A percentile compares a stretch with the other conserved stretches of the same genome.
Evolutionary conservation across 305 asterid genomes (phyloP).

Genomic region (Galium porrigens): DNA sequence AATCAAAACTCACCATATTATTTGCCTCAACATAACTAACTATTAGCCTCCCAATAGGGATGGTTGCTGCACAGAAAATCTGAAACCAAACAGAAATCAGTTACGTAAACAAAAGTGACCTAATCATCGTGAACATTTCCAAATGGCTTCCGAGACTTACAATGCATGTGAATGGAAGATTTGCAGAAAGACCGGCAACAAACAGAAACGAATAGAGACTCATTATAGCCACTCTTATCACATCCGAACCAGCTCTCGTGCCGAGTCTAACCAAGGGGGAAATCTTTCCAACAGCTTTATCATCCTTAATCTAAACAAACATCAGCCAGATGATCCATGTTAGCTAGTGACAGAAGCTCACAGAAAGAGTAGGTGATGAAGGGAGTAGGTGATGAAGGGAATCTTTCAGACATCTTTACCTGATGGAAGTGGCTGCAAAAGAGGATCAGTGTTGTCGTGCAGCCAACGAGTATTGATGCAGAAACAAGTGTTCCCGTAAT

Average conservation of each 20-base stretch:
- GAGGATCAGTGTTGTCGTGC: slow-evolving; percentile 7
- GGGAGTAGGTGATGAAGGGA: background rate
- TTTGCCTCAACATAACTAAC: slow-evolving; percentile 43
- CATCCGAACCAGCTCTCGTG: slow-evolving; percentile 44
- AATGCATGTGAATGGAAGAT: slow-evolving; percentile 51
- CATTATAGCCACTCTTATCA: slow-evolving; percentile 41
- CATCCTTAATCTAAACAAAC: slow-evolving; percentile 52
- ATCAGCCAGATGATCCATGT: background rate
- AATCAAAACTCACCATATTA: slow-evolving; percentile 39
- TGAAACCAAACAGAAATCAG: slow-evolving; percentile 20
- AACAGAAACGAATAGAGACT: slow-evolving; percentile 41
- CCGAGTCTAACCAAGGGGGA: slow-evolving; percentile 92
- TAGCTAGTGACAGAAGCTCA: background rate
- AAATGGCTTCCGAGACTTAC: slow-evolving; percentile 18
- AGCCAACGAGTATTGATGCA: slow-evolving; percentile 3
- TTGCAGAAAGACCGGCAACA: slow-evolving; percentile 45
- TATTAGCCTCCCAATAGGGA: slow-evolving; percentile 50
- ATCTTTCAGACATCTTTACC: background rate
- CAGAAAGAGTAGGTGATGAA: background rate
- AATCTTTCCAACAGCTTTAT: slow-evolving; percentile 60
- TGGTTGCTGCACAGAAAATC: slow-evolving; percentile 52
- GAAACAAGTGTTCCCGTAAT: background rate
- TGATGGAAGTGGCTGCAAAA: slow-evolving; percentile 10
- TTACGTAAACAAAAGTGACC: slow-evolving; percentile 2
- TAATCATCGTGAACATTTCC: background rate